Base-by-base conservation (phyloP, 1,284 basidiomycete genomes). In the Clitocybe nebularis region DNA sequence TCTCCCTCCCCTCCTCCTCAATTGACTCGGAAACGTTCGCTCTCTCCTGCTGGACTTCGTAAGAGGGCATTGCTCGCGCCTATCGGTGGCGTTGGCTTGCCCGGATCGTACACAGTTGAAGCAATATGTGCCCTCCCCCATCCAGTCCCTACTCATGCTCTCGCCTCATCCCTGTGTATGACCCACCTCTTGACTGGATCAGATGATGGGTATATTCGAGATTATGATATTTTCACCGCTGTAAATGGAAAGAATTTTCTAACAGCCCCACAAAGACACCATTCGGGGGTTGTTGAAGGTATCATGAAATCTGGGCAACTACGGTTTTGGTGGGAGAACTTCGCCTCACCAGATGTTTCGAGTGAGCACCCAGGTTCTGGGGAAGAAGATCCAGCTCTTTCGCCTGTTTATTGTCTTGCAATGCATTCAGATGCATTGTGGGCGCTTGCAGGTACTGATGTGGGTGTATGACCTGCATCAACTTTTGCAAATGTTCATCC, bases 121-220 rank as follows among this genome's bases (percentile, higher is more conserved):
- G 93, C 94, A 10, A 81, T 95, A 46, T 91, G 89, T 50, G 93
- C 93, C 10, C 82, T 95, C 38, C 91, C 93, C 0, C 89, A 96
- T 53, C 90, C 91, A 1, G 79, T 79, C 2, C 84, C 92, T 3
- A 92, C 91, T 0, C 90, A 96, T 64, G 77, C 89, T 9, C 77
- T 97, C 16, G 84, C 92, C 1, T 72, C 89, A 3, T 90, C 90
- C 0, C 66, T 79, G n/a, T 96, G 94, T 63, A 83, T 92, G 73
- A 82, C 87, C 19, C 91, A 94, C 57, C 72, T 97, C 9, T 66
- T 97, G 35, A 93, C 93, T 3, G 94, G 93, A 28, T 91, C 90
- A 7, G 85, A 93, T 48, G 94, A 98, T 62, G 94, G 94, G 7
- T 93, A 92, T 55, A 85, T 98, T 34, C 81, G 94, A 29, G 81